Conservation (phyloP, 2,329 filamentous ascomycete genomes). For the Dactylellina cionopaga region DNA sequence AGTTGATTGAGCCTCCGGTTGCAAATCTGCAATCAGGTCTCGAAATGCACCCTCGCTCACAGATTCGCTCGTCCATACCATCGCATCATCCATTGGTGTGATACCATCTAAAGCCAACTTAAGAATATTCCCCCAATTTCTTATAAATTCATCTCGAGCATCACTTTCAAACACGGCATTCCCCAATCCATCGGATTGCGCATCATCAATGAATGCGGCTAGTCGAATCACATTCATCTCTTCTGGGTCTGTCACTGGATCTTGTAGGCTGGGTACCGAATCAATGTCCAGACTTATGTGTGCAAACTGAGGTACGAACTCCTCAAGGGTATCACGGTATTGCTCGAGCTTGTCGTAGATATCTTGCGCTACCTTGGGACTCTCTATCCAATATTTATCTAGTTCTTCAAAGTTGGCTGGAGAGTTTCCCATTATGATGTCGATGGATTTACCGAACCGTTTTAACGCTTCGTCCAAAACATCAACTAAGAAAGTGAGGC, state of each 20-base stretch:
- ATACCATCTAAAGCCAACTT: too few relatives aligned
- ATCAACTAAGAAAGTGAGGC: neutral
- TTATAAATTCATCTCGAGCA: too few relatives aligned
- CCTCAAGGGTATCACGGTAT: neutral
- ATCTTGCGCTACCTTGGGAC: neutral
- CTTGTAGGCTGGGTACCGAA: neutral
- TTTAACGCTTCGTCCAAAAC: neutral
- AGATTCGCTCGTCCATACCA: neutral
- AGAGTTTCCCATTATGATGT: neutral
- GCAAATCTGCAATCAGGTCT: conserved; percentile 1
- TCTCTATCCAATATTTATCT: neutral
- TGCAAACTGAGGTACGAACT: neutral
- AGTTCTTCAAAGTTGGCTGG: neutral
- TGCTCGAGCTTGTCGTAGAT: neutral
- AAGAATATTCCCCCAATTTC: too few relatives aligned
- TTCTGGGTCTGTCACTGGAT: neutral
- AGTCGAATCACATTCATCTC: too few relatives aligned
- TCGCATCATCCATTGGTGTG: neutral
- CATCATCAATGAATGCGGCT: too few relatives aligned
- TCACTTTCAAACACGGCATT: too few relatives aligned
- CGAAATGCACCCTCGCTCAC: neutral
- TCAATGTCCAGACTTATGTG: neutral
- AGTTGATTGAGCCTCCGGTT: too few relatives aligned
- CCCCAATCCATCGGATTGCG: too few relatives aligned
- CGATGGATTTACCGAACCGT: neutral